Percentiles rank a stretch among this genome's conserved stretches.
Conservation (phyloP, 495 filamentous ascomycete species). For the Penicilliopsis zonata region DNA sequence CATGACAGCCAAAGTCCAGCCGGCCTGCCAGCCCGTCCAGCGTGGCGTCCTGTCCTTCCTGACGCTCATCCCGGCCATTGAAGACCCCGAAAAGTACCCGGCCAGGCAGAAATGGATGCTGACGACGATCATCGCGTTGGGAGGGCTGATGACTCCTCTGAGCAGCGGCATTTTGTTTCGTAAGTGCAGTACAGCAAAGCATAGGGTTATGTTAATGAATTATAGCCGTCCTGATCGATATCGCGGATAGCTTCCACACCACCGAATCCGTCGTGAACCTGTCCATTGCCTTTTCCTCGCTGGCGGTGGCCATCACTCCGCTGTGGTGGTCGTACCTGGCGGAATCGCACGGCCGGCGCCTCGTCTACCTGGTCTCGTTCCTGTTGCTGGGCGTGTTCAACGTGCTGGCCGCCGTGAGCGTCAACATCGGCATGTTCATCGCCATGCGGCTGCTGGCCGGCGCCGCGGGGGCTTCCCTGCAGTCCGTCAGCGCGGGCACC, state of each 20-base stretch:
- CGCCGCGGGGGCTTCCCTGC: constrained; percentile 37
- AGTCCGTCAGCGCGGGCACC: constrained; percentile 2
- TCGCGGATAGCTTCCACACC: constrained; percentile 43
- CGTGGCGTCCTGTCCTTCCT: too few species aligned
- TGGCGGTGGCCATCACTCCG: constrained; percentile 65
- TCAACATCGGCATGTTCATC: constrained; percentile 62
- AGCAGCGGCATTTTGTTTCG: constrained; percentile 66
- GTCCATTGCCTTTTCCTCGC: constrained; percentile 64
- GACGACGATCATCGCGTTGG: constrained; percentile 53
- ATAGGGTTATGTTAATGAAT: too few species aligned
- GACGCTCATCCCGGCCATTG: background rate
- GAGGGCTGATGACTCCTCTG: constrained; percentile 58
- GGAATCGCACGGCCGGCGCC: constrained; percentile 56
- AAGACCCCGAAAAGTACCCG: background rate
- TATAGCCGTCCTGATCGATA: constrained; percentile 49
- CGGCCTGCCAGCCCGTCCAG: too few species aligned
- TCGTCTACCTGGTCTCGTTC: constrained; percentile 66
- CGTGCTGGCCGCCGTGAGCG: constrained; percentile 49
- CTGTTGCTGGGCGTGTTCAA: constrained; percentile 53
- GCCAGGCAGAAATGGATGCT: constrained; percentile 56
- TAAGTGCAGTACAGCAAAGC: constrained; percentile 32
- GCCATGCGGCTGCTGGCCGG: constrained; percentile 63
- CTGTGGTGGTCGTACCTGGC: constrained; percentile 76
- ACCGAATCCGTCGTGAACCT: constrained; percentile 53
- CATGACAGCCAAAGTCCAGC: too few species aligned